Base-by-base conservation (phyloP, 768 basidiomycete species). In the Trametes maxima region DNA sequence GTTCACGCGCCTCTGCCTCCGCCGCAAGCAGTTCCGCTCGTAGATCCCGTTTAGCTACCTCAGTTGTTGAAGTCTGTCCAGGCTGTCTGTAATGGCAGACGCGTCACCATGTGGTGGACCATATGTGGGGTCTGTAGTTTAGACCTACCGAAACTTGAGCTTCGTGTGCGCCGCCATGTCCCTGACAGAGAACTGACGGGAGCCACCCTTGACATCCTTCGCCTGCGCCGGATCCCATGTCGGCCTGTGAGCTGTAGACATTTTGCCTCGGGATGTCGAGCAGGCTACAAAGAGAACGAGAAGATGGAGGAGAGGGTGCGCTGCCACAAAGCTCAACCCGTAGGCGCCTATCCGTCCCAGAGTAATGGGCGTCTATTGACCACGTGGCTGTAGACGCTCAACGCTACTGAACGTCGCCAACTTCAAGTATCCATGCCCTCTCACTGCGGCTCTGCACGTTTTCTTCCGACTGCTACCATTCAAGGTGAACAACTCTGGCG, bases 221-320 rank as follows among this genome's bases (percentile, higher is more conserved):
- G 92, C 96, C 75, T 95, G 92, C 0, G 95, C 95, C 1, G 96
- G 96, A 66, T 95, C 92, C 95, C 95, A 98, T 85, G 93, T 95
- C 68, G 93, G 93, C 77, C 93, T 86, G 74, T 95, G 93, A 3
- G 92, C 92, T 79, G 91, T 94, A 54, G 92, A 94, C 92, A 93
- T 92, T 7, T 39, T 51, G 39, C 13, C 19, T 10, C 13, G 17
- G 19, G 17, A 5, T 24, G 37, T 48, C 16, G 5, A 28, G 42
- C 6, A n/a, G 24, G 19, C 2, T 2, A 25, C 17, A 3, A 40
- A 37, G 11, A 28, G 8, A 19, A n/a, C 24, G 36, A 22, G 56
- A 48, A 33, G 22, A 37, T 19, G 39, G 12, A 46, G 21, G 12
- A 13, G 45, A 24, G 19, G 1, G 21, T 12, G 13, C 8, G 21